Evolutionary conservation across 257 asterid species (phyloP).

Genomic region (Anisodus tanguticus): DNA sequence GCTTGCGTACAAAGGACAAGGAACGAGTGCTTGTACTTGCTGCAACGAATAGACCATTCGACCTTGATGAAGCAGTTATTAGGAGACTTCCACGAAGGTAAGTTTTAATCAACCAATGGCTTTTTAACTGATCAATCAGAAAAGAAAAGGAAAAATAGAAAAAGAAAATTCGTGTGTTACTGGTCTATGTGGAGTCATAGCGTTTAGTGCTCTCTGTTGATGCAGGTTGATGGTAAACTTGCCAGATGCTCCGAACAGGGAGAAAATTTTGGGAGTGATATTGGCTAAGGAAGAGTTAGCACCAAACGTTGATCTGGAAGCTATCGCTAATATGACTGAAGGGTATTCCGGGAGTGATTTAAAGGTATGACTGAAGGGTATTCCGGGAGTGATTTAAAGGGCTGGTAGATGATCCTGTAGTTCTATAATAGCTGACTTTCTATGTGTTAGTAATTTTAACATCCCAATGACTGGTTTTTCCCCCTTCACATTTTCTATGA

Average conservation of each 20-base stretch:
- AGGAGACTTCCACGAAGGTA: constrained; percentile 95
- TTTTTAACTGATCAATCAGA: background rate
- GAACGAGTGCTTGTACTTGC: constrained; percentile 93
- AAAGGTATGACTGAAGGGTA: constrained; percentile 96
- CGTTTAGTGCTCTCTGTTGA: constrained; percentile 24
- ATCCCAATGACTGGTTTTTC: background rate
- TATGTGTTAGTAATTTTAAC: background rate
- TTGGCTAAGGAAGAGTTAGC: constrained; percentile 76
- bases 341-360: constrained; percentile 96
- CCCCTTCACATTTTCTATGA: constrained; percentile 17
- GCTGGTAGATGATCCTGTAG: constrained; percentile 36
- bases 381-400: constrained; percentile 97
- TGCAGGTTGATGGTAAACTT: constrained; percentile 91
- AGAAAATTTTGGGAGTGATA: constrained; percentile 69
- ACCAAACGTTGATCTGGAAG: constrained; percentile 67
- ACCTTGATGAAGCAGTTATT: constrained; percentile 97
- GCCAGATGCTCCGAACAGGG: constrained; percentile 81
- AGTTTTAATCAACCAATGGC: background rate
- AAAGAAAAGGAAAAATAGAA: background rate
- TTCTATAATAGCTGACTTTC: background rate
- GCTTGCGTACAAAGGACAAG: constrained; percentile 91
- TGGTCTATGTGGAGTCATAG: background rate
- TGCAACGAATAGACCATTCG: constrained; percentile 93
- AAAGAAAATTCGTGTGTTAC: background rate
- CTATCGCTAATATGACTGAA: constrained; percentile 82